Evolutionary conservation across 2,329 filamentous ascomycete species (phyloP), one percentile per base, ranked within the genome.

Genomic region (Sordariomycetes sp.): DNA sequence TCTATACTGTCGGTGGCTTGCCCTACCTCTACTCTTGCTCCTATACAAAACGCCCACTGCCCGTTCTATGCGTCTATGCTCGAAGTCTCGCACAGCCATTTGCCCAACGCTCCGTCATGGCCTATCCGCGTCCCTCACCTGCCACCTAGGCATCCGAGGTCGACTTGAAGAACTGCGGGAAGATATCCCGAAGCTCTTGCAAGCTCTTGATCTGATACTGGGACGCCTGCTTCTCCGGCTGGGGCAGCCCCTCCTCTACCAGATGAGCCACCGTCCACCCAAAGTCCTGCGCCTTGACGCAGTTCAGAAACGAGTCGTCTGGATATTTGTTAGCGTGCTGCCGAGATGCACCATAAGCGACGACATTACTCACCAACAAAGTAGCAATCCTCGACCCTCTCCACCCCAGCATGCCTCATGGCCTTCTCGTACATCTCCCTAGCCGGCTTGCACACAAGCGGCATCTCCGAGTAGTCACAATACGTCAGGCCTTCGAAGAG

Each of bases 401-500:
- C 78, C 1, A 88, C 82, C 0, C 86, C 88, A 0, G 93, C 91
- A 65, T 97, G 88, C 53, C 72, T 76, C 88, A 97, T 96, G 6
- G 89, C 94, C 73, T 94, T 96, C 43, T 81, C 81, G 69, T 85
- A 99, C 87, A 96, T 94, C 56, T 85, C 83, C 57, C 79, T 78
- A 59, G 88, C 81, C 3, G 94, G 94, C 71, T 99, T 99, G 76
- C 94, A 97, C 53, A 95, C 73, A 61, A 99, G 79, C 6, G 83
- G 87, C 50, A 82, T 75, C 18, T 80, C 74, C 12, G 76, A 79
- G 72, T 99, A 99, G 71, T 99, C 90, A 69, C 95, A 99, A 71
- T 85, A 99, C 0, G 94, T 99, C 61, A 97, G 83, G 8, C 94
- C 94, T 62, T 97, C 93, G 68, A 99, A 99, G 28, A 93, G 74